Base-by-base conservation (phyloP, 306 rosid species). In the Cucurbita maxima region DNA sequence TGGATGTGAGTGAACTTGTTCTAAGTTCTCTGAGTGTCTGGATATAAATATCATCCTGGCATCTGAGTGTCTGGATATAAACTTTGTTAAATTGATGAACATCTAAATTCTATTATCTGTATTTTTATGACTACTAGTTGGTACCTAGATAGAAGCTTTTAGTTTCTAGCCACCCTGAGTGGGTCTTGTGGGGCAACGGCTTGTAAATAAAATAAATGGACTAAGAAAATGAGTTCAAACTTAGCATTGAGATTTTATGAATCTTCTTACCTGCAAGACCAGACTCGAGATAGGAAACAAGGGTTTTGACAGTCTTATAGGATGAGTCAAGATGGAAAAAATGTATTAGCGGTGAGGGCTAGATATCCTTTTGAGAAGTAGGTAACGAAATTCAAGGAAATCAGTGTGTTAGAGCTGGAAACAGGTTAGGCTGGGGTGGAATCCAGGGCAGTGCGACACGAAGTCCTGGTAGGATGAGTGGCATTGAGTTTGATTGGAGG, bases 401-500 rank as follows among this genome's bases (percentile, higher is more conserved):
- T 16, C 69, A 16, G 69, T 38, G 69, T 62, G 69, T 30, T 62
- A 8, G 69, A 8, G 47, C 14, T 37, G 36, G 25, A 38, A 43
- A 8, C 7, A 38, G 69, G 45, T 19, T 37, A 16, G 69, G 71
- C 18, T 41, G 36, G 72, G 72, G 72, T 45, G 72, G 10, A 45
- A 67, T 67, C 72, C 37, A 67, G 45, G 55, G 72, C 72, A 67
- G 20, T 45, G 41, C 3, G 67, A 36, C 53, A 16, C 36, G 71
- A 43, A 44, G 72, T 45, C 40, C 30, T 10, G 22, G 72, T 19
- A 55, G 72, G 72, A 67, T 53, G 50, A 66, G 69, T 56, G 44
- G 61, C 40, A 38, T 58, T 8, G 58, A 55, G 15, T 78, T 73
- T 73, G 80, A 77, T 71, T 77, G 80, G 80, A 68, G 6, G 38